phyloP scores from a whole-genome alignment of 371 early-diverging fungal species.

The Zychaea mexicana region DNA sequence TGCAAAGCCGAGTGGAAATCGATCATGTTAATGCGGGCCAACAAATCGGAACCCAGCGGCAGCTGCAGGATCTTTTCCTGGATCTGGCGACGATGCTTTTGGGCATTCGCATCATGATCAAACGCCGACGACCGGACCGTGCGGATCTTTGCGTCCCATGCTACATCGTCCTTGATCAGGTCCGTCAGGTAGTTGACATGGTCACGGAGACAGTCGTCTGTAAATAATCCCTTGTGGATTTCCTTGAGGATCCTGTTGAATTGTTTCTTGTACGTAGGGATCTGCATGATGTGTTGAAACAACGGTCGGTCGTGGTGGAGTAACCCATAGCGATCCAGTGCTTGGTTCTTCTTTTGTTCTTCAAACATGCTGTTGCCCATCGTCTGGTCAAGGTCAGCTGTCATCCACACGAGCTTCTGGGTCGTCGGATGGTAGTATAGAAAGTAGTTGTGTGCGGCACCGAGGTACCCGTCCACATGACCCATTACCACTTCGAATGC shows the following conservation, averaged over 20 bases:
- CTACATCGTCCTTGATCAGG: conserved; percentile 25
- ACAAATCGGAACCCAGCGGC: conserved; percentile 33
- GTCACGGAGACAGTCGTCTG: neutral
- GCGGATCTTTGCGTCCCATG: conserved; percentile 23
- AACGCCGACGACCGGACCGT: neutral
- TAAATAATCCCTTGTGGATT: conserved; percentile 13
- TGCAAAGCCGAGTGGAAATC: conserved; percentile 28
- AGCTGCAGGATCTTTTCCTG: conserved; percentile 29
- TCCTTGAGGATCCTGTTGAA: conserved; percentile 21
- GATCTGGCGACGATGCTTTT: conserved; percentile 15
- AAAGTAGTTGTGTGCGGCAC: conserved; percentile 41
- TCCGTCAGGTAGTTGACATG: conserved; percentile 15
- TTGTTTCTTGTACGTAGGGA: conserved; percentile 13
- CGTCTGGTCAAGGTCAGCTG: conserved; percentile 41
- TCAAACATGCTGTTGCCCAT: conserved; percentile 33
- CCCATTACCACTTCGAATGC: conserved; percentile 37
- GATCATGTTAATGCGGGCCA: conserved; percentile 23
- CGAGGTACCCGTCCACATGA: conserved; percentile 39
- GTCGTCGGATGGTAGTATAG: conserved; percentile 29
- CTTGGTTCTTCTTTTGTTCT: neutral
- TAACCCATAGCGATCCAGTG: conserved; percentile 26
- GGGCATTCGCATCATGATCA: conserved; percentile 7
- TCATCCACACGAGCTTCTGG: conserved; percentile 27
- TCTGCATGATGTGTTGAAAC: conserved; percentile 17
- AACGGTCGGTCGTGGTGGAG: conserved; percentile 23